These are phyloP conservation scores for Dovyalis caffra DNA, from an alignment of 345 rosid species.

Conservation along the genomic window DNA sequence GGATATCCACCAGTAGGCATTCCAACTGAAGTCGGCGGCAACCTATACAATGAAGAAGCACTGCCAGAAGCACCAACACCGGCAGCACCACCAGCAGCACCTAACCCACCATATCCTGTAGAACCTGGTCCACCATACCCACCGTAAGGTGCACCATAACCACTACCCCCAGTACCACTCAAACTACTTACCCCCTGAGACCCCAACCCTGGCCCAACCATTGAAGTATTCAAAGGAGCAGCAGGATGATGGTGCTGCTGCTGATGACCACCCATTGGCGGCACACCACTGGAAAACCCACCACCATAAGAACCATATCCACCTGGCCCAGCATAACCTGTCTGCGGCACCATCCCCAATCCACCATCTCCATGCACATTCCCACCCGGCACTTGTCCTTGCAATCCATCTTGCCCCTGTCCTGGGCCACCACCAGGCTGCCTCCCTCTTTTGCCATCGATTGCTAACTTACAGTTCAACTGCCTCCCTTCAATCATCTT, in stretches of 20 bases:
- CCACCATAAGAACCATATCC: constrained; percentile 41
- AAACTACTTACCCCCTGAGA: not conserved
- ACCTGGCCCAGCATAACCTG: constrained; percentile 45
- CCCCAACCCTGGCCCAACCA: constrained; percentile 25
- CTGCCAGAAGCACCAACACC: constrained; percentile 3
- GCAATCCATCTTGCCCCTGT: too few relatives aligned
- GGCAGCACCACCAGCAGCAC: constrained; percentile 29
- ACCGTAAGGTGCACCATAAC: constrained; percentile 15
- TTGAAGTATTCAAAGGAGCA: too few relatives aligned
- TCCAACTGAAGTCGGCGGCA: constrained; percentile 53
- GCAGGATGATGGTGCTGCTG: constrained; percentile 17
- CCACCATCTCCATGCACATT: constrained; percentile 58
- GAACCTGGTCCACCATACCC: constrained; percentile 13
- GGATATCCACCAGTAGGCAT: constrained; percentile 70
- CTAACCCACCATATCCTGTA: constrained; percentile 10
- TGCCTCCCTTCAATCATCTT: constrained; percentile 73
- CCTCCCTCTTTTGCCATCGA: constrained; percentile 40
- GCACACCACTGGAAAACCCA: constrained; percentile 35
- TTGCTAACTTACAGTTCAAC: constrained; percentile 68
- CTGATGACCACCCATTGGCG: too few relatives aligned
- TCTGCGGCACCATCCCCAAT: constrained; percentile 50
- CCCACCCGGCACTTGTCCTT: constrained; percentile 22
- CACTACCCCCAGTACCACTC: constrained; percentile 9
- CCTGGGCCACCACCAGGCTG: constrained; percentile 38
- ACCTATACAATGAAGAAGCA: constrained; percentile 55